phyloP scores from a whole-genome alignment of 2,329 filamentous ascomycete genomes.

The Aureobasidium musti region DNA sequence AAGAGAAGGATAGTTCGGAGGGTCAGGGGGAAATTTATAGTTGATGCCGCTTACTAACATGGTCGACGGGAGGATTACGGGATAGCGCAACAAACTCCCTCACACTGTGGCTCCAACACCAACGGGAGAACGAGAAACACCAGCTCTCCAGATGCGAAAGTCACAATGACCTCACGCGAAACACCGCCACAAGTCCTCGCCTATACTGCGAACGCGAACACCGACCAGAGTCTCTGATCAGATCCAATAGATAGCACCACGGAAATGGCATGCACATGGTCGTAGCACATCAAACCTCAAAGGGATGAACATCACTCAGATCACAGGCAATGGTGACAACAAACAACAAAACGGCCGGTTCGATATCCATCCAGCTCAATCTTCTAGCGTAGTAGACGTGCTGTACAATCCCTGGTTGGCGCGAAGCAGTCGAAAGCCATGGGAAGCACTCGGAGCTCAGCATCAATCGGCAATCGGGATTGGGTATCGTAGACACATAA shows the following conservation, averaged over 20 bases:
- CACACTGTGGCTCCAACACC: neutral
- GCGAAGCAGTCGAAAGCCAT: too few species aligned
- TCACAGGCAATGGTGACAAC: too few species aligned
- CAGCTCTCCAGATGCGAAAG: neutral
- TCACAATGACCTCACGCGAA: neutral
- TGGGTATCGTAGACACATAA: too few species aligned
- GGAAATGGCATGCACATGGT: neutral
- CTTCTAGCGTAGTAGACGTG: too few species aligned
- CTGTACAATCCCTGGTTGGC: too few species aligned
- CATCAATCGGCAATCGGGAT: too few species aligned
- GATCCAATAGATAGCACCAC: neutral
- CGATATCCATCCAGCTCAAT: too few species aligned
- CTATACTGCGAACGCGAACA: neutral
- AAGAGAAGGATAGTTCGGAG: neutral
- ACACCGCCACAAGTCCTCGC: neutral
- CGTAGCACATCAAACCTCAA: neutral
- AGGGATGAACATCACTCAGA: too few species aligned
- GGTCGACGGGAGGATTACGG: neutral
- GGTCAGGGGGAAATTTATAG: neutral
- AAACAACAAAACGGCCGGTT: too few species aligned
- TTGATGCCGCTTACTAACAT: neutral
- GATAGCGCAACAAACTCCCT: neutral
- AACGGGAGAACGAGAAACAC: neutral
- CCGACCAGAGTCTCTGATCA: neutral
- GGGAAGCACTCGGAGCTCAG: too few species aligned